Evolutionary conservation across 306 rosid species (phyloP).

Genomic region (Acmispon strigosus): DNA sequence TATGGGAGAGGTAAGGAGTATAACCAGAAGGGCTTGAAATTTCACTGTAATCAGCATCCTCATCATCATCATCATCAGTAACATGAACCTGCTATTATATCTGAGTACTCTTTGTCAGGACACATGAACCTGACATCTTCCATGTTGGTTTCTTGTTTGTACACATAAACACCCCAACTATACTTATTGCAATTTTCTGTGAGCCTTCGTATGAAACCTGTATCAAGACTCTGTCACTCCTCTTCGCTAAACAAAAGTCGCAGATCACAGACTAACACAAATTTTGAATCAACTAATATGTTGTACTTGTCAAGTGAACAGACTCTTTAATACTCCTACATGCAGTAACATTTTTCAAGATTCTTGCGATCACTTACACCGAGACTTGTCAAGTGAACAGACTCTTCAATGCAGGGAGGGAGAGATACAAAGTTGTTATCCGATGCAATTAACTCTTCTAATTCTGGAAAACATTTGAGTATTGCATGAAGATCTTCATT

Average conservation of each 20-base stretch:
- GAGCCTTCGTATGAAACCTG: neutral
- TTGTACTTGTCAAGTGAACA: no score
- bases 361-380: neutral
- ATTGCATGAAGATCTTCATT: neutral
- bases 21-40: no score
- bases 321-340: no score
- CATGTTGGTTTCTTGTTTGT: neutral
- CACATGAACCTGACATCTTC: neutral
- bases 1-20: no score
- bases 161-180: neutral
- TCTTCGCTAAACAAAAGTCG: neutral
- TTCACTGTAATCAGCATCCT: no score
- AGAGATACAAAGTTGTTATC: neutral
- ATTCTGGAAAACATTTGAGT: neutral
- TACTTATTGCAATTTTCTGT: neutral
- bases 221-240: neutral
- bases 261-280: neutral
- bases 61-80: no score
- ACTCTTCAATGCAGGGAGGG: constrained; percentile 15
- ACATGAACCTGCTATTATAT: no score
- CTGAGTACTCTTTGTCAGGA: neutral
- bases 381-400: neutral
- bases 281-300: no score
- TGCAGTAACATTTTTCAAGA: neutral
- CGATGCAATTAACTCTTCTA: neutral